Base-by-base conservation (phyloP, 371 early-diverging fungal genomes). In the Saksenaea vasiformis region DNA sequence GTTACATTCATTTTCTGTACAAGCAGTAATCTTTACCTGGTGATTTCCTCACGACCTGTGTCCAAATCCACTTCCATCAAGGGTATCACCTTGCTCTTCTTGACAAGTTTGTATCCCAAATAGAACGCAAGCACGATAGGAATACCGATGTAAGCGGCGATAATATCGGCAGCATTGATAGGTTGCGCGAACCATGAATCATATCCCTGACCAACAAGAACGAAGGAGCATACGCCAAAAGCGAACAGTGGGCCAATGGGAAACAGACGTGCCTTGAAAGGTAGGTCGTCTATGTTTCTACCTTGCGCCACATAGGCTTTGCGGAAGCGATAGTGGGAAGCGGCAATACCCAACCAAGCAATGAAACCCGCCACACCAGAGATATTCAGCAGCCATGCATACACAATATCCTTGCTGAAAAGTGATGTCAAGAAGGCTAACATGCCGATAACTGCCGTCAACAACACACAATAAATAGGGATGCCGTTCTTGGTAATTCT, bases 321-420 rank as follows among this genome's bases (percentile, higher is more conserved):
- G 41, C 94, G 90, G 87, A 95, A 95, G 14, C 94, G 89, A 56
- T 85, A 82, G 68, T 95, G 94, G 55, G 86, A 83, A 36, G 88
- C 72, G 5, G 86, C 83, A 68, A 95, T 95, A 64, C 90, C 75
- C 51, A 78, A 59, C 95, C 95, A 95, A 55, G 92, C 88, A 53
- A 91, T 78, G 63, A 94, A 86, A 27, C 93, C 92, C 1, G 93
- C 85, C 26, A 90, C 79, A 35, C 90, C 89, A 35, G 90, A 82
- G 31, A 94, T 70, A 55, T 85, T 82, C 64, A 91, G 65, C 28
- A 94, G 74, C 79, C 55, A 55, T 28, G 55, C 36, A 28, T 55
- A 55, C 36, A 55, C 61, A 34, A 54, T 51, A 31, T 56, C 66
- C 27, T 60, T 60, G 44, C 77, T 74, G 34, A 77, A 77, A 19